phyloP scores from a whole-genome alignment of 768 basidiomycete species.

The Fistulinella prunicolor region DNA sequence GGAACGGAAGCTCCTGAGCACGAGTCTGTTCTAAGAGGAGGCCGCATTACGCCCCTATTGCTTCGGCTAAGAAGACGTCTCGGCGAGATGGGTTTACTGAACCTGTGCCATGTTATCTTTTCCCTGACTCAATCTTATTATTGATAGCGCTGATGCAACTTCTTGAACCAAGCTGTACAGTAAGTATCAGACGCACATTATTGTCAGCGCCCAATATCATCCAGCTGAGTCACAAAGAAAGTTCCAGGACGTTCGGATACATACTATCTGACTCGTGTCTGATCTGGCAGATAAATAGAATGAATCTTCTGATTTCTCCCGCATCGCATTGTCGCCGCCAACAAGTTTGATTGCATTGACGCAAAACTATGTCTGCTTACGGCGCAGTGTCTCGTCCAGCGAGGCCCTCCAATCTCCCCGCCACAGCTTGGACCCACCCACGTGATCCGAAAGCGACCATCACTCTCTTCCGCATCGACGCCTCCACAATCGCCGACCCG shows the following conservation, averaged over 20 bases:
- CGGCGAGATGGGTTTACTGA: neutral
- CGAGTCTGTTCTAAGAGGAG: slow-evolving; percentile 38
- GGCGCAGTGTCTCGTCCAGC: slow-evolving; percentile 48
- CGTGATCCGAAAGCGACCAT: slow-evolving; percentile 20
- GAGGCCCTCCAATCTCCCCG: slow-evolving; percentile 34
- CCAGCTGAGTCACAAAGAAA: neutral
- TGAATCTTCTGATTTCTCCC: neutral
- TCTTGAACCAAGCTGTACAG: neutral
- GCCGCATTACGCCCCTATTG: neutral
- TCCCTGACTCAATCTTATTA: neutral
- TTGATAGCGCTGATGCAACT: neutral
- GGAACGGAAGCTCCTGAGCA: slow-evolving; percentile 44
- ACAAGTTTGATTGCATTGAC: neutral
- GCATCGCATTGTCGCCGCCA: neutral
- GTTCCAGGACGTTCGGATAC: neutral
- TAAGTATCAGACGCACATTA: neutral
- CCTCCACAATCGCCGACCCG: slow-evolving; percentile 16
- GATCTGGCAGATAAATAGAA: neutral
- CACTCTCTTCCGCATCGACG: slow-evolving; percentile 38
- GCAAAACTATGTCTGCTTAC: slow-evolving; percentile 60
- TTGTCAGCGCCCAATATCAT: no score
- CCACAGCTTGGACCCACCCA: slow-evolving; percentile 46
- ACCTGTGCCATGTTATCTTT: slow-evolving; percentile 1
- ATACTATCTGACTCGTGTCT: neutral
- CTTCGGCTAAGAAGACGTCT: neutral